These are phyloP conservation scores for Tagetes erecta DNA, from an alignment of 129 eudicot genomes.

Conservation along the genomic window DNA sequence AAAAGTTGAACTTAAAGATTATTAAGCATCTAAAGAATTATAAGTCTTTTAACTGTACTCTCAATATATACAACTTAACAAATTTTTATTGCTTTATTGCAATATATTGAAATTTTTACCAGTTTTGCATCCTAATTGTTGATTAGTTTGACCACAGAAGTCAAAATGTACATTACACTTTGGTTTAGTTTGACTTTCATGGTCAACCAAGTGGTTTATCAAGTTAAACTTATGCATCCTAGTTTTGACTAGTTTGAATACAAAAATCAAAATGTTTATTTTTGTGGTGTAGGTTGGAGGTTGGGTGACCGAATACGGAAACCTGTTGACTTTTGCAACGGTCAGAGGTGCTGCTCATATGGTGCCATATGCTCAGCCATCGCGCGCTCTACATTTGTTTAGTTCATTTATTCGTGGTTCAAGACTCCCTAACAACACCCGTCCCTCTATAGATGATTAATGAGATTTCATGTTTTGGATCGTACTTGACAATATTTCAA, in stretches of 20 bases:
- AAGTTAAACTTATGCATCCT: neutral
- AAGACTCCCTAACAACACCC: conserved; percentile 78
- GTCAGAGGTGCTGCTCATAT: conserved; percentile 99
- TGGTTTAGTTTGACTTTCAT: neutral
- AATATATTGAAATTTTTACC: neutral
- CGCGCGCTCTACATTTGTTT: conserved; percentile 88
- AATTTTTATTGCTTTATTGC: neutral
- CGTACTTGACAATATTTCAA: neutral
- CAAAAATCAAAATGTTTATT: conserved; percentile 16
- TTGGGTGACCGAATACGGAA: conserved; percentile 88
- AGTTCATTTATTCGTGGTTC: conserved; percentile 70
- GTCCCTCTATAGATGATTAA: conserved; percentile 55
- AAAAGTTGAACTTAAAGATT: neutral
- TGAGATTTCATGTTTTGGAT: conserved; percentile 8
- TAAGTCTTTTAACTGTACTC: neutral
- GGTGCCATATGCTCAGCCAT: conserved; percentile 97
- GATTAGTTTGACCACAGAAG: conserved; percentile 1
- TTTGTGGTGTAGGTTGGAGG: conserved; percentile 78
- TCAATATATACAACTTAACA: neutral
- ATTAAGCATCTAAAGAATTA: neutral
- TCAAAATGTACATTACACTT: conserved; percentile 6
- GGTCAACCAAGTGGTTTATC: neutral
- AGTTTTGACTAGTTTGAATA: neutral
- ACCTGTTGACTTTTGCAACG: conserved; percentile 79
- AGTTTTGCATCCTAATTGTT: neutral